Evolutionary conservation across 2,329 filamentous ascomycete genomes (phyloP).

Genomic region (Canariomyces notabilis): DNA sequence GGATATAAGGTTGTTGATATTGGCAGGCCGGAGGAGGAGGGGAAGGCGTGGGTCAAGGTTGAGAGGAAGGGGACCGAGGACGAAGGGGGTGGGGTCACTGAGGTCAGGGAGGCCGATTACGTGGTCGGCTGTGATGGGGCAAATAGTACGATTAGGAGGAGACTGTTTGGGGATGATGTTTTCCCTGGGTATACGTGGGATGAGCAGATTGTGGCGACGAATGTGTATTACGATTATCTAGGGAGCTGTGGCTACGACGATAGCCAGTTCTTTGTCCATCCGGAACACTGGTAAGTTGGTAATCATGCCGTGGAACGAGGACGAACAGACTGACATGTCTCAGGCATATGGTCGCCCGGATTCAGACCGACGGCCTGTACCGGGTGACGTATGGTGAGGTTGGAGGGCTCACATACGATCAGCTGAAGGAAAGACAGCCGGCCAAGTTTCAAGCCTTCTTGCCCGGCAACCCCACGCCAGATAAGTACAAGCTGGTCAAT

Average conservation of each 20-base stretch:
- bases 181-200: constrained; percentile 47
- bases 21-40: constrained; percentile 30
- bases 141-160: constrained; percentile 36
- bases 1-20: constrained; percentile 36
- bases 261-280: constrained; percentile 44
- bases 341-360: constrained; percentile 54
- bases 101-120: constrained; percentile 31
- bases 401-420: constrained; percentile 45
- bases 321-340: not conserved
- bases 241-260: constrained; percentile 18
- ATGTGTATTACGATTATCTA: constrained; percentile 30
- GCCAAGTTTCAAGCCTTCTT: constrained; percentile 53
- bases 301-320: not conserved
- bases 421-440: constrained; percentile 49
- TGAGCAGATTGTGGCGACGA: constrained; percentile 47
- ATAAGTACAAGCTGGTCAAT: constrained; percentile 50
- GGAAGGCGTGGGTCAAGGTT: constrained; percentile 30
- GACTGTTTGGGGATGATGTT: constrained; percentile 33
- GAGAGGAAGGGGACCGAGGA: constrained; percentile 20
- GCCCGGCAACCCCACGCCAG: constrained; percentile 53
- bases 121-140: constrained; percentile 40
- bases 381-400: constrained; percentile 59
- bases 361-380: constrained; percentile 52
- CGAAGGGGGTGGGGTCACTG: not conserved
- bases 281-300: constrained; percentile 49